Base-by-base conservation (phyloP, 129 eudicot species). In the Calendula officinalis region DNA sequence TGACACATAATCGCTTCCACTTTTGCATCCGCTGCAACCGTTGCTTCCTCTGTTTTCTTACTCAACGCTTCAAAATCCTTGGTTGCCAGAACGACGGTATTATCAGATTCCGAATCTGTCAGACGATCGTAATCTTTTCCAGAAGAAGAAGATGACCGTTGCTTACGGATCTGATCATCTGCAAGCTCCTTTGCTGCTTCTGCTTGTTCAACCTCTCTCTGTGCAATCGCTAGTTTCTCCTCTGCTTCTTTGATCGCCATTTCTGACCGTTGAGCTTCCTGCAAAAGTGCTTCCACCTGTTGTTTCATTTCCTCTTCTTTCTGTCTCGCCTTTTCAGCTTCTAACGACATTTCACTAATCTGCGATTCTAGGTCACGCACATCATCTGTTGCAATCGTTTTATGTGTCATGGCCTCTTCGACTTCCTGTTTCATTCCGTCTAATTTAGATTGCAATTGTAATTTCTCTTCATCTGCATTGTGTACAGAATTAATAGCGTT, bases 201-300 rank as follows among this genome's bases (percentile, higher is more conserved):
- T 16, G 99, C 99, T 49, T 79, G 89, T 62, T 85, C 89, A 7
- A 76, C 91, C 63, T 85, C 91, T 79, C 75, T 58, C 3, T 74
- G 51, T 17, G 87, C 84, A 68, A 73, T 45, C 52, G 70, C 43
- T 12, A 85, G 78, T 75, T 75, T 85, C 27, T 54, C 66, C 48
- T 83, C 95, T 8, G 72, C 65, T 17, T 81, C 81, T 56, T 60
- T 73, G 35, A 73, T 75, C 8, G 48, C 79, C 30, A 38, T 34
- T 34, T 75, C 64, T 7, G 90, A 60, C 30, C 42, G 65, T 66
- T 83, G 81, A 8, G 88, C 84, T 69, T 85, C 97, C 73, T 71
- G 61, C 73, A 71, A 65, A 27, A 69, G 45, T n/a, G 37, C 64
- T 35, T 67, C 77, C 4, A 69, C 80, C 9, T 67, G 75, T 53